These are phyloP conservation scores for Terfezia boudieri DNA, from an alignment of 495 filamentous ascomycete genomes.

Conservation along the genomic window DNA sequence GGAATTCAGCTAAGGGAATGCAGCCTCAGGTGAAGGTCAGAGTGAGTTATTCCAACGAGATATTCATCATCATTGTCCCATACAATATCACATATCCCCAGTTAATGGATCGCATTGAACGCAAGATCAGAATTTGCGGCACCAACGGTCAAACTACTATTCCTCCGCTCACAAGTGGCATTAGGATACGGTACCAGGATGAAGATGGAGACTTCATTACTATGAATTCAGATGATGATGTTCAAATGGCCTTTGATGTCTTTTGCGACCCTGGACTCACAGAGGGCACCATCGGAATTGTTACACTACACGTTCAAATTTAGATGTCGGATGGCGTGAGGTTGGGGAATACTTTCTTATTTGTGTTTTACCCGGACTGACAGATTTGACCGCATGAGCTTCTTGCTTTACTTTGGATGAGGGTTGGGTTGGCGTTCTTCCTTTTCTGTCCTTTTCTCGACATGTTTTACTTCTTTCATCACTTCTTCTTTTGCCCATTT, in stretches of 20 bases:
- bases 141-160: constrained; percentile 4
- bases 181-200: constrained; percentile 73
- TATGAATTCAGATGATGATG: constrained; percentile 85
- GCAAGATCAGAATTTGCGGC: constrained; percentile 38
- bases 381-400: not conserved
- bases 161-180: constrained; percentile 23
- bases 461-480: not conserved
- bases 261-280: constrained; percentile 40
- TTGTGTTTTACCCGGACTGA: not conserved
- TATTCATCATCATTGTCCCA: constrained; percentile 78
- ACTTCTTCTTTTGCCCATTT: not conserved
- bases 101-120: constrained; percentile 88
- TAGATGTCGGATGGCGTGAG: not conserved
- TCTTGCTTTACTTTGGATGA: not conserved
- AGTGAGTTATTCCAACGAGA: constrained; percentile 60
- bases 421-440: not conserved
- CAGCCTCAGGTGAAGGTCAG: constrained; percentile 69
- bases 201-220: constrained; percentile 83
- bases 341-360: not conserved
- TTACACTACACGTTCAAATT: constrained; percentile 7
- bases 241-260: constrained; percentile 78
- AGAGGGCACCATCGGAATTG: constrained; percentile 10
- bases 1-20: not conserved
- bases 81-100: constrained; percentile 85
- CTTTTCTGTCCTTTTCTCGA: not conserved